phyloP scores from a whole-genome alignment of 2,329 filamentous ascomycete genomes.

The Sclerotinia sclerotiorum region DNA sequence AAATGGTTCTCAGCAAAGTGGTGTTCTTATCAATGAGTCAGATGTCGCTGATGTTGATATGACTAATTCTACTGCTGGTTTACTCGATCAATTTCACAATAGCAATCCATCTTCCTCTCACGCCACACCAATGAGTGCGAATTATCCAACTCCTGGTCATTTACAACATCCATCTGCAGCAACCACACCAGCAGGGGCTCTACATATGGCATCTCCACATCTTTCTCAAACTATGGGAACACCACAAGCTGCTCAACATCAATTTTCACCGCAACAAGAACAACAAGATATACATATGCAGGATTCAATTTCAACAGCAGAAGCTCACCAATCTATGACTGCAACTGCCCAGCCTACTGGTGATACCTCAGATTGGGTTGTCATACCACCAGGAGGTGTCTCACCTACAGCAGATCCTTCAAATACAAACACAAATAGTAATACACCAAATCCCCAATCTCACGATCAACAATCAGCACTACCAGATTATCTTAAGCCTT shows the following conservation, averaged over 20 bases:
- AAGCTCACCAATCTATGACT: slow-evolving; percentile 25
- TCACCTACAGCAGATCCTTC: slow-evolving; percentile 35
- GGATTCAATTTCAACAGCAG: slow-evolving; percentile 17
- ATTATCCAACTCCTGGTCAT: slow-evolving; percentile 59
- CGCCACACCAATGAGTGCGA: slow-evolving; percentile 56
- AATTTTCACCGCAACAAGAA: slow-evolving; percentile 17
- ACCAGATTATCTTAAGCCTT: slow-evolving; percentile 12
- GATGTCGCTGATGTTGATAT: slow-evolving; percentile 55
- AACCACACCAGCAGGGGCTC: slow-evolving; percentile 51
- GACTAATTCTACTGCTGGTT: slow-evolving; percentile 60
- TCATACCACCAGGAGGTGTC: slow-evolving; percentile 65
- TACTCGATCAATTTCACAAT: slow-evolving; percentile 69
- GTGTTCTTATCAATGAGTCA: slow-evolving; percentile 56
- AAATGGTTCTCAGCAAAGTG: slow-evolving; percentile 54
- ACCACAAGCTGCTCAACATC: slow-evolving; percentile 30
- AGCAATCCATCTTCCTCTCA: slow-evolving; percentile 53
- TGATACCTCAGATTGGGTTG: slow-evolving; percentile 70
- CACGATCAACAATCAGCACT: background rate
- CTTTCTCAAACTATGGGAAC: slow-evolving; percentile 35
- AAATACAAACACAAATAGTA: slow-evolving; percentile 10
- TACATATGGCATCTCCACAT: slow-evolving; percentile 48
- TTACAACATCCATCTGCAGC: slow-evolving; percentile 58
- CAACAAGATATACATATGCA: slow-evolving; percentile 28
- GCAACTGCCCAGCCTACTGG: slow-evolving; percentile 33
- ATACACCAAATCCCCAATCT: background rate